These are phyloP conservation scores for Pterocarpus santalinus DNA, from an alignment of 306 rosid genomes.

Conservation along the genomic window DNA sequence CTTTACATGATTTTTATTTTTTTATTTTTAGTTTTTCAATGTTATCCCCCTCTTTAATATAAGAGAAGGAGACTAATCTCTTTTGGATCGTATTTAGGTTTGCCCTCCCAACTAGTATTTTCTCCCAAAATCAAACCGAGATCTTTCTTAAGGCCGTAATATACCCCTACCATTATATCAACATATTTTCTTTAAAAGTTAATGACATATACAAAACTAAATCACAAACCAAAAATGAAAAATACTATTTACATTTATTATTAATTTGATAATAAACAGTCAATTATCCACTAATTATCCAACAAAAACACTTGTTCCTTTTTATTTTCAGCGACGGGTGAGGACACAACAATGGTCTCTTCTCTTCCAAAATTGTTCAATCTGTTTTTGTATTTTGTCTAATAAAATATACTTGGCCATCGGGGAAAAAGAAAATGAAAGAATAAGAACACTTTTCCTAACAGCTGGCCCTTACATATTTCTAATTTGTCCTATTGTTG, in stretches of 20 bases:
- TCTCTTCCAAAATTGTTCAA: background rate
- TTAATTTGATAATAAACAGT: background rate
- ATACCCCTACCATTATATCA: no score
- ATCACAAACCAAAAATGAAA: background rate
- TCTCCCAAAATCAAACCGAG: no score
- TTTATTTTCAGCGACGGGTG: background rate
- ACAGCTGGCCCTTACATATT: slow-evolving; percentile 28
- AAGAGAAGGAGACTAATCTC: no score
- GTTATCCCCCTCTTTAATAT: no score
- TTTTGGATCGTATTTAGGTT: no score
- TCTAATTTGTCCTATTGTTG: slow-evolving; percentile 19
- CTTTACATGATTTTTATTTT: no score
- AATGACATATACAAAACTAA: no score
- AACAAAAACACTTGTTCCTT: background rate
- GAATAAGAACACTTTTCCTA: slow-evolving; percentile 24
- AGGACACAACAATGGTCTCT: background rate
- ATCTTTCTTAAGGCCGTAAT: no score
- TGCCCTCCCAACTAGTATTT: no score
- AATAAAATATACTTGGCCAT: background rate
- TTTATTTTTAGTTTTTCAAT: no score
- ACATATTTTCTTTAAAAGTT: no score
- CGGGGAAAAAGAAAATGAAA: background rate
- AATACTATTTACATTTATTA: background rate
- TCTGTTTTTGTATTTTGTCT: background rate
- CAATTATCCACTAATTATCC: background rate